Evolutionary conservation across 2,329 filamentous ascomycete genomes (phyloP).

Genomic region (Fusarium compactum): DNA sequence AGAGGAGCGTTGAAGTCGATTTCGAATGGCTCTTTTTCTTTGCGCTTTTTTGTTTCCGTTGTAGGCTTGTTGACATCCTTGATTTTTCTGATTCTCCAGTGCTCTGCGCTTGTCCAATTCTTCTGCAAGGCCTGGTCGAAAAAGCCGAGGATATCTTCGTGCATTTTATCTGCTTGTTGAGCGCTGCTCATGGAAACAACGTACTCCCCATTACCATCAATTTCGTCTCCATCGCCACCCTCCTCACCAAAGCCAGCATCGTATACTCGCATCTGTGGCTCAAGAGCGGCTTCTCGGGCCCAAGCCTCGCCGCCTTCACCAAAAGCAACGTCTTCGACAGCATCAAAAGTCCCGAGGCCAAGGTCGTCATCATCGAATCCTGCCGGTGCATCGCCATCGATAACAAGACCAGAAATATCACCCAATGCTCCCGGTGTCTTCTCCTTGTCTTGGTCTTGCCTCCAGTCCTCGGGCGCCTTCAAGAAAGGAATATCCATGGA

Average conservation of each 20-base stretch:
- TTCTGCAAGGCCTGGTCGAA: constrained; percentile 97
- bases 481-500: constrained; percentile 92
- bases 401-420: constrained; percentile 82
- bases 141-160: constrained; percentile 97
- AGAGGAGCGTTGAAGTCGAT: constrained; percentile 89
- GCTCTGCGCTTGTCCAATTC: constrained; percentile 98
- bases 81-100: constrained; percentile 96
- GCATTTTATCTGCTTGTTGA: constrained; percentile 73
- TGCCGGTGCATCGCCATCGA: constrained; percentile 86
- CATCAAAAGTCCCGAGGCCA: constrained; percentile 77
- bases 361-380: constrained; percentile 81
- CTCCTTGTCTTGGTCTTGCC: constrained; percentile 74
- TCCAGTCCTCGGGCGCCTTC: constrained; percentile 89
- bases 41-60: constrained; percentile 74
- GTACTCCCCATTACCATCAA: constrained; percentile 75
- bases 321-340: constrained; percentile 82
- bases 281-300: constrained; percentile 88
- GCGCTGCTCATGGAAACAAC: constrained; percentile 81
- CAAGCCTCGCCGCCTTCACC: constrained; percentile 96
- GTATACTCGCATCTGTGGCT: constrained; percentile 87
- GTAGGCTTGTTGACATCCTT: constrained; percentile 79
- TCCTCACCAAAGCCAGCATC: constrained; percentile 73
- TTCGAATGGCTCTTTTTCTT: constrained; percentile 96
- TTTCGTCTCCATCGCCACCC: constrained; percentile 53
- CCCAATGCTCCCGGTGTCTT: constrained; percentile 65